Evolutionary conservation across 441 rosid species (phyloP), one percentile per base, ranked within the genome.

Genomic region (Euphorbia corollata): DNA sequence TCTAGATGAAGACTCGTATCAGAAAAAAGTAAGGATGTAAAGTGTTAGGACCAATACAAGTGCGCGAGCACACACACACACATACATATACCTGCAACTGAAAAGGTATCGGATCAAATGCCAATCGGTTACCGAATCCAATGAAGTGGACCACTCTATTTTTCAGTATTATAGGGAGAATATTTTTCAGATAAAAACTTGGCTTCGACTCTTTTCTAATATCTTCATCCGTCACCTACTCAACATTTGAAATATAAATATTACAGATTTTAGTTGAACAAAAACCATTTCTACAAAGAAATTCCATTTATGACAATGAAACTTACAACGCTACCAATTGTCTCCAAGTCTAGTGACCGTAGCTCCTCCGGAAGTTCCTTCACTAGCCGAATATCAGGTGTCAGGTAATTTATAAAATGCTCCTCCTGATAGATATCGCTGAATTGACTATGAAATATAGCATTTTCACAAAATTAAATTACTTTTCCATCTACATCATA

Each of bases 111-210:
- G 99, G 99, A 48, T 94, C 98, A 75, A 90, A 95, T 45, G 99
- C 96, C 78, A 95, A 77, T 50, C 99, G 97, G 74, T 95, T 90
- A 59, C 98, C 98, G 54, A 87, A 95, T 77, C 99, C 99, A 59
- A 85, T 63, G 68, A 95, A 90, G 77, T 95, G 99, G 24, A 88
- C 88, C 9, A 90, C 95, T 76, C 82, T 74, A 69, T 90, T 91
- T 77, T 81, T 85, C 59, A 86, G 74, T 38, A 95, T 78, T 71
- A 85, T 83, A 63, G 97, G 99, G 30, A 91, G 92, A 76, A 95
- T 86, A 63, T 88, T 79, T 67, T 88, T 95, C 86, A 85, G 47
- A 76, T 90, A 95, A 77, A 91, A 91, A 32, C 87, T 84, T 0
- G 89, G 98, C 71, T 88, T 92, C 13, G 99, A 77, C 80, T 95